These are phyloP conservation scores for Begonia fuchsioides DNA, from an alignment of 306 rosid species.

Conservation along the genomic window DNA sequence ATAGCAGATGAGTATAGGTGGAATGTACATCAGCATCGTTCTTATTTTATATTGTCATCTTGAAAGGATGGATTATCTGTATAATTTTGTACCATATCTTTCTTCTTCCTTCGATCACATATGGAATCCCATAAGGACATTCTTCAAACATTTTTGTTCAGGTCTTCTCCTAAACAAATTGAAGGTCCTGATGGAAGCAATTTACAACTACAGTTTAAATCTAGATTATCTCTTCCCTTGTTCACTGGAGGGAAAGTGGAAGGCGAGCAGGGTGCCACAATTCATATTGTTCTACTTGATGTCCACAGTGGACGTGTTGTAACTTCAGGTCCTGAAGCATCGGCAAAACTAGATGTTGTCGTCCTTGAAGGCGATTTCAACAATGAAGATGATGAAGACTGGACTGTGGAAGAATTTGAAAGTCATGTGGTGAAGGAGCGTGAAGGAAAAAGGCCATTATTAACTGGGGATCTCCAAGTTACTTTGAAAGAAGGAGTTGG, in stretches of 20 bases:
- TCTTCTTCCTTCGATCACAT: not conserved
- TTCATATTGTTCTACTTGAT: constrained; percentile 82
- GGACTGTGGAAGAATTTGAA: constrained; percentile 89
- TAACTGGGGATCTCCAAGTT: constrained; percentile 85
- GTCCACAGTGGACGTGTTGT: constrained; percentile 33
- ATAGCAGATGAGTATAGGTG: no score
- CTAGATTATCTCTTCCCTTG: constrained; percentile 85
- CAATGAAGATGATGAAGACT: constrained; percentile 84
- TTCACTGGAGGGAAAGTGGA: constrained; percentile 99
- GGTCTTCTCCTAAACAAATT: constrained; percentile 91
- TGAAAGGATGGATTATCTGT: constrained; percentile 4
- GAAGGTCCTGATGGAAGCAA: constrained; percentile 88
- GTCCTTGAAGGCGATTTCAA: constrained; percentile 99
- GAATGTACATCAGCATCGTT: no score
- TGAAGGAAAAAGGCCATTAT: constrained; percentile 90
- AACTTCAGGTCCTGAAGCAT: constrained; percentile 68
- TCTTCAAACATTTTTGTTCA: constrained; percentile 25
- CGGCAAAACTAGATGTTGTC: constrained; percentile 67
- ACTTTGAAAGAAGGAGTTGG: constrained; percentile 97
- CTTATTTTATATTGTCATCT: not conserved
- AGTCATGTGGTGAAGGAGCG: constrained; percentile 95
- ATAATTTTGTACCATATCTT: not conserved
- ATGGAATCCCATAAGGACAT: not conserved
- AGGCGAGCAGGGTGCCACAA: constrained; percentile 98
- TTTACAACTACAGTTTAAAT: constrained; percentile 70